phyloP scores from a whole-genome alignment of 768 basidiomycete species.

The Leccinum olivaceopallidum region DNA sequence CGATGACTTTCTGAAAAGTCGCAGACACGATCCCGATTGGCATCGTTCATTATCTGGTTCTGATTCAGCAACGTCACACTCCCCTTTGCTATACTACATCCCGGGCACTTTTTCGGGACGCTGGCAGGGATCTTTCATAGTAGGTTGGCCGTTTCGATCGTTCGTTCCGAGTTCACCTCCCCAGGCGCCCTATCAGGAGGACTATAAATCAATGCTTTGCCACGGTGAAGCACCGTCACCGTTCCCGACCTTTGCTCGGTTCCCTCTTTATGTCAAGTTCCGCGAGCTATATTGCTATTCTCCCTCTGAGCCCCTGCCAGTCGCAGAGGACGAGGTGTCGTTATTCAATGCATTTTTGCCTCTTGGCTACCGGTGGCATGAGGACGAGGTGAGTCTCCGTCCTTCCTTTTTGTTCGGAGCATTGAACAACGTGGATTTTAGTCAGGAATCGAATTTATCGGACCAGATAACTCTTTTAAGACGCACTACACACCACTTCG shows the following conservation, averaged over 20 bases:
- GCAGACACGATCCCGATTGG: slow-evolving; percentile 34
- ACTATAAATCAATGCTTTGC: slow-evolving; percentile 40
- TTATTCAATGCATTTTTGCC: slow-evolving; percentile 51
- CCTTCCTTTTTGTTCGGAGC: neutral
- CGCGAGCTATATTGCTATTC: slow-evolving; percentile 49
- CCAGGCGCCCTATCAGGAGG: slow-evolving; percentile 42
- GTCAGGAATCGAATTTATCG: slow-evolving; percentile 32
- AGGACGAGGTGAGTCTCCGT: slow-evolving; percentile 26
- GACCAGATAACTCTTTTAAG: slow-evolving; percentile 37
- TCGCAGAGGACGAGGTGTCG: slow-evolving; percentile 35
- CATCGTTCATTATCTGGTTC: slow-evolving; percentile 22
- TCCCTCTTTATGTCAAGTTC: slow-evolving; percentile 49
- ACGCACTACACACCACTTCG: slow-evolving; percentile 41
- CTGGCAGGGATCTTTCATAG: slow-evolving; percentile 53
- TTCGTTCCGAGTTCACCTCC: slow-evolving; percentile 5
- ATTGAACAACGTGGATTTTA: slow-evolving; percentile 7
- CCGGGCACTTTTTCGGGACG: slow-evolving; percentile 46
- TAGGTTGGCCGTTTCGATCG: slow-evolving; percentile 25
- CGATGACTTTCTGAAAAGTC: slow-evolving; percentile 27
- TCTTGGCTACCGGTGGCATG: slow-evolving; percentile 35
- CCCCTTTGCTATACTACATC: slow-evolving; percentile 34
- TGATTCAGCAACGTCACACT: neutral
- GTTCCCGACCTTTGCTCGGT: slow-evolving; percentile 39
- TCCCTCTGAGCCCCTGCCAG: slow-evolving; percentile 35
- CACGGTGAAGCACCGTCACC: slow-evolving; percentile 35